Percentiles rank a stretch among this genome's conserved stretches.
These are phyloP conservation scores for Citrus inodora DNA, from an alignment of 345 rosid species.

Conservation along the genomic window DNA sequence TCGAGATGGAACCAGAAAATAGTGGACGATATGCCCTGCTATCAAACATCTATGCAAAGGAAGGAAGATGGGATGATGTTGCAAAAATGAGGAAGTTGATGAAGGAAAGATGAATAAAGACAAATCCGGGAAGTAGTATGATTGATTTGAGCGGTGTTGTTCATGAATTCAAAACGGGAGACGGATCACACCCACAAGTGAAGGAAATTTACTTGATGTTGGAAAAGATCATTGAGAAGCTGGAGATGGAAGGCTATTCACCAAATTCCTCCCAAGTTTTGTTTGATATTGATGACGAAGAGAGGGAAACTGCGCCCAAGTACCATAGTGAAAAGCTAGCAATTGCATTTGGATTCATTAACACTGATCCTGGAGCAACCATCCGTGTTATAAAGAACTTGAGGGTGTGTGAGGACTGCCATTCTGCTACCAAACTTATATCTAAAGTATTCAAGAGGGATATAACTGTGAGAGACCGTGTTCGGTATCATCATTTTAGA, in stretches of 20 bases:
- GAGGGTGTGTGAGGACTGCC: conserved; percentile 43
- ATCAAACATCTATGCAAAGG: conserved; percentile 46
- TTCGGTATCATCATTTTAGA: conserved; percentile 37
- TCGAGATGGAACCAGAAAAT: conserved; percentile 37
- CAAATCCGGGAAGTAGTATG: conserved; percentile 32
- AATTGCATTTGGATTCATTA: conserved; percentile 39
- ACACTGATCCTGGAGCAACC: conserved; percentile 29
- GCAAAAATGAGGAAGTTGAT: conserved; percentile 33
- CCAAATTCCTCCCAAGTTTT: conserved; percentile 34
- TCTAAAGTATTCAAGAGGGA: conserved; percentile 33
- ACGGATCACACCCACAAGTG: conserved; percentile 34
- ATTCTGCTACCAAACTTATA: conserved; percentile 36
- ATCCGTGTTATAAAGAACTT: conserved; percentile 38
- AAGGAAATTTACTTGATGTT: conserved; percentile 27
- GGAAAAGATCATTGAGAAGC: conserved; percentile 28
- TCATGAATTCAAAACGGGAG: conserved; percentile 45
- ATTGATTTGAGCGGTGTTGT: conserved; percentile 29
- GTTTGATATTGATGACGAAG: conserved; percentile 46
- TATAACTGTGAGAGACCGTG: conserved; percentile 39
- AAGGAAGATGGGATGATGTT: conserved; percentile 41
- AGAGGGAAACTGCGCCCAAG: conserved; percentile 30
- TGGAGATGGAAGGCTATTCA: conserved; percentile 32
- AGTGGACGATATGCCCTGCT: conserved; percentile 42
- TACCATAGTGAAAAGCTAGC: conserved; percentile 48
- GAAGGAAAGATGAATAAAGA: conserved; percentile 45